phyloP scores from a whole-genome alignment of 2,329 filamentous ascomycete genomes.

The Podosphaera xanthii region DNA sequence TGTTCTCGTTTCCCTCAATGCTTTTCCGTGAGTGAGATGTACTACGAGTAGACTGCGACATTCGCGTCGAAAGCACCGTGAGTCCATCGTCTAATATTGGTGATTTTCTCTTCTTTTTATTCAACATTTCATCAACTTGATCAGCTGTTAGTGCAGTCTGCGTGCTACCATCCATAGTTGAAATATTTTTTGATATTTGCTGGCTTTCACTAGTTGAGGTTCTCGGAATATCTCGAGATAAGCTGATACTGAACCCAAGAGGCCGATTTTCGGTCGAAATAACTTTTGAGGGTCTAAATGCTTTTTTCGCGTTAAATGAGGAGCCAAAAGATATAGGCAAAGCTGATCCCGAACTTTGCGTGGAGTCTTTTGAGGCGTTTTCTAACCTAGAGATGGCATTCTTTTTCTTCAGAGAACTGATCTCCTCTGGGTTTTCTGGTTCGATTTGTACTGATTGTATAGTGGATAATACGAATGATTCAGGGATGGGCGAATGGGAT shows the following conservation, averaged over 20 bases:
- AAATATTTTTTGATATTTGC: constrained; percentile 7
- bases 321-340: too few species aligned
- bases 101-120: constrained; percentile 22
- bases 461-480: constrained; percentile 12
- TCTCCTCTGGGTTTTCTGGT: constrained; percentile 13
- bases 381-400: not conserved
- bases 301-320: too few species aligned
- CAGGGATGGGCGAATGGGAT: constrained; percentile 11
- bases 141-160: constrained; percentile 71
- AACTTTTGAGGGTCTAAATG: too few species aligned
- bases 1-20: too few species aligned
- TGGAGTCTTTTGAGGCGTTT: too few species aligned
- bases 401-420: not conserved
- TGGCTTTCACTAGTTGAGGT: not conserved
- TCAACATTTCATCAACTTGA: constrained; percentile 55
- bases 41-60: too few species aligned
- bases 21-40: constrained; percentile 17
- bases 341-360: too few species aligned
- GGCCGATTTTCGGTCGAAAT: too few species aligned
- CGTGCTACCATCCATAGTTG: constrained; percentile 45
- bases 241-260: too few species aligned
- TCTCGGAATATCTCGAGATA: too few species aligned
- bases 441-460: constrained; percentile 14
- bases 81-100: constrained; percentile 2
- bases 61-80: too few species aligned